A percentile compares a stretch with the other conserved stretches of the same genome.
Conservation (phyloP, 2,329 filamentous ascomycete genomes). For the Exophiala phaeomuriformis region DNA sequence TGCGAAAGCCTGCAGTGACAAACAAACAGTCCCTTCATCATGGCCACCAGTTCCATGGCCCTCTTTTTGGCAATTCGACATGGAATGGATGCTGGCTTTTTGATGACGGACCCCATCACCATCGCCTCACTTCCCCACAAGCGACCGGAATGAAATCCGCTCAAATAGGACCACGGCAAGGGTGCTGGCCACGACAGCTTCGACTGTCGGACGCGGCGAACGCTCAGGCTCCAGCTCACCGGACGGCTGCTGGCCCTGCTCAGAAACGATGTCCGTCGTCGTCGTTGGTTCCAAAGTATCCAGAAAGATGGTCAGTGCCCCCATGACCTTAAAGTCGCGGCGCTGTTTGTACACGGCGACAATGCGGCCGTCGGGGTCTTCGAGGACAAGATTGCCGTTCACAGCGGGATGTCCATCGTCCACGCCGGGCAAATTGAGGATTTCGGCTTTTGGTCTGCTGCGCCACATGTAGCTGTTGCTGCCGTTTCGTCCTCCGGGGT, state of each 20-base stretch:
- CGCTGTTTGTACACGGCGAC: constrained; percentile 19
- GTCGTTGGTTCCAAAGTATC: neutral
- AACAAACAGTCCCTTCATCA: no score
- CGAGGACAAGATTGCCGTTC: constrained; percentile 14
- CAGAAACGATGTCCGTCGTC: no score
- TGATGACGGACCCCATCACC: neutral
- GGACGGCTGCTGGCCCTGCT: no score
- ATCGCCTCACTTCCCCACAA: constrained; percentile 9
- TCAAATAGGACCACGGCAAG: constrained; percentile 15
- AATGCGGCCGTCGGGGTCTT: constrained; percentile 2
- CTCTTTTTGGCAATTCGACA: no score
- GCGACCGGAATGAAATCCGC: constrained; percentile 13
- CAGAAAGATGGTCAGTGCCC: constrained; percentile 11
- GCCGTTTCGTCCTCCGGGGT: neutral
- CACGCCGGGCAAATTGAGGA: constrained; percentile 8
- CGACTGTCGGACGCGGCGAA: neutral
- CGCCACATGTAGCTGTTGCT: constrained; percentile 8
- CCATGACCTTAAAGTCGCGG: constrained; percentile 11
- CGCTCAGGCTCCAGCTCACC: no score
- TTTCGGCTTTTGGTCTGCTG: neutral
- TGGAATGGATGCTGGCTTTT: neutral
- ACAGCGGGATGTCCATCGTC: constrained; percentile 10
- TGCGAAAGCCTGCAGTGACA: no score
- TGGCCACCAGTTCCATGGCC: no score
- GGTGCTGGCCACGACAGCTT: constrained; percentile 12